phyloP scores from a whole-genome alignment of 2,329 filamentous ascomycete genomes.

The Blastomyces emzantsi region DNA sequence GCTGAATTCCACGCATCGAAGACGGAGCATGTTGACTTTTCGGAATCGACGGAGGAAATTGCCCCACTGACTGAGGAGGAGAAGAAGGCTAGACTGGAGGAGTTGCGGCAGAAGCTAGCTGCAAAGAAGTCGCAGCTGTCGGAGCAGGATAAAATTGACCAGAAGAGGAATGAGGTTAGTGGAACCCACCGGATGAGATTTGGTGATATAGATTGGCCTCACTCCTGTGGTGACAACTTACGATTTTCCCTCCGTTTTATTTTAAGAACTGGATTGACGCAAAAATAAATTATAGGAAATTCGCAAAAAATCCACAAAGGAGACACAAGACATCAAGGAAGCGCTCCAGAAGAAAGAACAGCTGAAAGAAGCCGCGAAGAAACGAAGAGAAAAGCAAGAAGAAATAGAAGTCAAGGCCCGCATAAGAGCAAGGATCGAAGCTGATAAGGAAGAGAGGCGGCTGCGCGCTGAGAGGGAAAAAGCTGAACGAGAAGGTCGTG shows the following conservation, averaged over 20 bases:
- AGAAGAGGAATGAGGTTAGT: slow-evolving; percentile 19
- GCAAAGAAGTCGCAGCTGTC: slow-evolving; percentile 14
- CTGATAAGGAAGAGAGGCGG: slow-evolving; percentile 82
- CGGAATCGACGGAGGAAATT: slow-evolving; percentile 87
- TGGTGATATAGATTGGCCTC: background rate
- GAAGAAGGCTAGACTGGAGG: slow-evolving; percentile 62
- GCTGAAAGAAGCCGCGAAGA: slow-evolving; percentile 79
- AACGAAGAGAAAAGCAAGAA: slow-evolving; percentile 77
- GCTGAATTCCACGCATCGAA: slow-evolving; percentile 88
- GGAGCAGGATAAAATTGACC: slow-evolving; percentile 18
- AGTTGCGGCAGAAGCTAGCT: slow-evolving; percentile 15
- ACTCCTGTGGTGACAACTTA: background rate
- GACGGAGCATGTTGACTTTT: slow-evolving; percentile 84
- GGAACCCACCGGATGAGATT: background rate
- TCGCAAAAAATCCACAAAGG: slow-evolving; percentile 79
- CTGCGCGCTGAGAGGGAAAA: slow-evolving; percentile 79
- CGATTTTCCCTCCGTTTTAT: background rate
- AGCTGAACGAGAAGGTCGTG: slow-evolving; percentile 70
- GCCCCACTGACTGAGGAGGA: slow-evolving; percentile 85
- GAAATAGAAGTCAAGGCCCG: slow-evolving; percentile 79
- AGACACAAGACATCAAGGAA: slow-evolving; percentile 82
- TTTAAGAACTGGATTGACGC: background rate
- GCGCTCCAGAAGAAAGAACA: slow-evolving; percentile 80
- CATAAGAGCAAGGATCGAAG: slow-evolving; percentile 88
- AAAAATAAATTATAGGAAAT: slow-evolving; percentile 43